Evolutionary conservation across 306 rosid genomes (phyloP), one percentile per base, ranked within the genome.

Genomic region (Prinsepia uniflora): DNA sequence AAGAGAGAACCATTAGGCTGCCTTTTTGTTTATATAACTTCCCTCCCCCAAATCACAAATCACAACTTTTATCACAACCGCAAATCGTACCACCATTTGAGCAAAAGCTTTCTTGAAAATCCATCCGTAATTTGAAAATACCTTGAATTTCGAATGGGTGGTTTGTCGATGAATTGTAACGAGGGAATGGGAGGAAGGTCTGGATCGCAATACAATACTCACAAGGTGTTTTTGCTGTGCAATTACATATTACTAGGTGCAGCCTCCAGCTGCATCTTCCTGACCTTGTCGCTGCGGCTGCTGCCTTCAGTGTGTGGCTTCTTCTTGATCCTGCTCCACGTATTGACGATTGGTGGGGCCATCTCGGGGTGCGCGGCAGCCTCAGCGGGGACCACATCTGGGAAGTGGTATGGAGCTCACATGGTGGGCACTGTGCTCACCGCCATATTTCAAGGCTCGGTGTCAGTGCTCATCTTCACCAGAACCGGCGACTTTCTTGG

Each of bases 201-300:
- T 2, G 78, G 63, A 1, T 44, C 83, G 11, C 89, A 86, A 52
- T 79, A 81, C 88, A 78, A 86, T 86, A 86, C 83, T 59, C 95
- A 92, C 81, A 92, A 90, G 53, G 75, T 84, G 19, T 92, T 92
- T 76, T 88, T 92, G 40, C 79, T 92, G 71, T 83, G 98, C 82
- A 92, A 92, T 93, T 92, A 92, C 82, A 77, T 92, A 4, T 86
- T 92, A 8, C 72, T 90, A 17, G 98, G 96, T 19, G 96, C 98
- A 24, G 96, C 98, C 56, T 86, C 98, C 18, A 85, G 93, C 75
- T 92, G 98, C 87, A 90, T 92, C 72, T 92, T 92, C 85, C 96
- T 92, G 75, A 88, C 96, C 10, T 92, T 92, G 56, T 92, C 96
- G 0, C 96, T 92, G 34, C 87, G 98, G 19, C 85, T 90, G 70